Conservation (phyloP, 1,139 yeast genomes). For the Sugiyamaella paludigena region DNA sequence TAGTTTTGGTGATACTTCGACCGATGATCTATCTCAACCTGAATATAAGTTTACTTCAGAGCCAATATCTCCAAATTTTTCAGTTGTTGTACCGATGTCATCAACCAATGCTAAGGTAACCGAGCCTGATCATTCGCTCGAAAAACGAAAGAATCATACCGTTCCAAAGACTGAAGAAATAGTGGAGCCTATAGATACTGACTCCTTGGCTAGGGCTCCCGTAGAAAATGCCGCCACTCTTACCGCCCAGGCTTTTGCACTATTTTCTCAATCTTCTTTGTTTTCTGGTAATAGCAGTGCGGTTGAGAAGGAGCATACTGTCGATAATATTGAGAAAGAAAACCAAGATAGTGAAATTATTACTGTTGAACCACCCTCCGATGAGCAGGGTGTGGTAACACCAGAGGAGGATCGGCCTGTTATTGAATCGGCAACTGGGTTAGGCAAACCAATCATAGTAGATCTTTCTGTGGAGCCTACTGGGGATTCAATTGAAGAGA, state of each 20-base stretch:
- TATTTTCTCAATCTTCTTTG: slow-evolving; percentile 12
- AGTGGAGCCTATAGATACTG: not conserved
- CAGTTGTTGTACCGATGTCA: too few species aligned
- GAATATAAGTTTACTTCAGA: too few species aligned
- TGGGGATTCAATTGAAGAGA: not conserved
- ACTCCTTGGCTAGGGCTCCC: not conserved
- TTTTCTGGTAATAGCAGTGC: slow-evolving; percentile 3
- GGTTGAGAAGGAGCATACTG: not conserved
- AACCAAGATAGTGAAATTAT: not conserved
- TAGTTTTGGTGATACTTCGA: slow-evolving; percentile 15
- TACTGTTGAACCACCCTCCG: not conserved
- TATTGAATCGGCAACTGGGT: not conserved
- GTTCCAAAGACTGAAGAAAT: not conserved
- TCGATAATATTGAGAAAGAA: not conserved
- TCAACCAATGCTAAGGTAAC: too few species aligned
- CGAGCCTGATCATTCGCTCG: not conserved
- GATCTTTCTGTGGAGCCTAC: not conserved
- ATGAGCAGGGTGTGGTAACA: not conserved
- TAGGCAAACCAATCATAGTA: not conserved
- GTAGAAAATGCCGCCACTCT: slow-evolving; percentile 9
- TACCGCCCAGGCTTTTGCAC: slow-evolving; percentile 6
- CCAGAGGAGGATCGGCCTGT: not conserved
- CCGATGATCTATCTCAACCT: too few species aligned
- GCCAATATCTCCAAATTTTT: too few species aligned
- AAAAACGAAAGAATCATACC: not conserved